Base-by-base conservation (phyloP, 805 yeast genomes). In the Monosporozyma siamensis region DNA sequence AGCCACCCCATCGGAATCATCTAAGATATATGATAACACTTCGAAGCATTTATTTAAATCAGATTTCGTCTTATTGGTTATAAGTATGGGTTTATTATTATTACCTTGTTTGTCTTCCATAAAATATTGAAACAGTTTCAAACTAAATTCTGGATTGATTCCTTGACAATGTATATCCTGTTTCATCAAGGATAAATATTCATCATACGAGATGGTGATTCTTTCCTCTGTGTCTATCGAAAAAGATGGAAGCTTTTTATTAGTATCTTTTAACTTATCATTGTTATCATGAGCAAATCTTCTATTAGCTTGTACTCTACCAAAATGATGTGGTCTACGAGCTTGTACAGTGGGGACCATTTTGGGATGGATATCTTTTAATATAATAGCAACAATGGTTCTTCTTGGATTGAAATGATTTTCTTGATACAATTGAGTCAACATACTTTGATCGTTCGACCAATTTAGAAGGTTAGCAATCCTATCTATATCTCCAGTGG, bases 331-430 rank as follows among this genome's bases (percentile, higher is more conserved):
- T 5, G 14, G 21, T 10, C 20, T n/a, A 10, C 6, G 26, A 23
- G 29, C 6, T 6, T 6, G 39, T 26, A n/a, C 22, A n/a, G 12
- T 18, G 12, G 21, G 7, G 3, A n/a, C 39, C 1, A 23, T 7
- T 35, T 15, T 32, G 10, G 35, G 31, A 18, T 30, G 31, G 2
- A 40, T 32, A 18, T 31, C 31, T 5, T 40, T 21, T 10, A 34
- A 35, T 11, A 71, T 55, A 1, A 71, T 53, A 40, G 65, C 66
- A 6, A 70, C 56, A 6, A 71, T 50, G 3, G 74, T 61, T n/a
- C 55, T 50, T 2, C 54, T 44, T 2, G 57, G 42, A 39, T 63
- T 56, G 21, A 61, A 55, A 3, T 55, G 46, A 44, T 63, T 61
- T 26, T 53, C 51, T 25, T 61, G 54, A 23, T 64, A 54, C 37